These are phyloP conservation scores for Corylus heterophylla DNA, from an alignment of 306 rosid genomes.

Conservation along the genomic window DNA sequence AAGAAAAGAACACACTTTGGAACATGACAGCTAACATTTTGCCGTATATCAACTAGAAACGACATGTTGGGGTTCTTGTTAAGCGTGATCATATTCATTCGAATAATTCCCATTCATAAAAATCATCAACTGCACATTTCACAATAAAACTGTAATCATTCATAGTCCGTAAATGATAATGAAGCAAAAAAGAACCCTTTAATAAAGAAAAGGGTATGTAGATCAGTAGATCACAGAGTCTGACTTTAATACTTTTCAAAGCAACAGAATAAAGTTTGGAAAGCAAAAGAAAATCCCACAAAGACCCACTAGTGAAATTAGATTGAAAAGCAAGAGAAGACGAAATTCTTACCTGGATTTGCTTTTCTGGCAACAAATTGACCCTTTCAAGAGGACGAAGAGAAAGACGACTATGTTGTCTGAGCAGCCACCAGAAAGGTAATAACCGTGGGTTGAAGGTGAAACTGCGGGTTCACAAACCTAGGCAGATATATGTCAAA, in stretches of 20 bases:
- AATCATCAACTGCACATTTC: not conserved
- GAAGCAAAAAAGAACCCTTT: not conserved
- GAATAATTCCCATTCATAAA: not conserved
- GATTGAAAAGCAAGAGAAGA: not conserved
- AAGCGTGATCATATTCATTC: not conserved
- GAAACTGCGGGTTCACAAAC: too few relatives aligned
- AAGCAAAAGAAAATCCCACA: not conserved
- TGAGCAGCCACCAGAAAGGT: not conserved
- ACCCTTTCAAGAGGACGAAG: slow-evolving; percentile 1
- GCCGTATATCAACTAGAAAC: not conserved
- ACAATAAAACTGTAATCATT: not conserved
- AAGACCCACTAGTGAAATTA: not conserved
- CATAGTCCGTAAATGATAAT: not conserved
- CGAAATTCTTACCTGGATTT: not conserved
- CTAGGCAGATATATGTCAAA: too few relatives aligned
- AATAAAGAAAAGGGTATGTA: not conserved
- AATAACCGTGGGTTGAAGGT: not conserved
- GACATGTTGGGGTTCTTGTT: not conserved
- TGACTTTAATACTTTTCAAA: not conserved
- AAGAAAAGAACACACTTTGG: not conserved
- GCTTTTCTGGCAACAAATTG: not conserved
- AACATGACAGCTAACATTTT: not conserved
- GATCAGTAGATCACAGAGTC: not conserved
- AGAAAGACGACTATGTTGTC: not conserved
- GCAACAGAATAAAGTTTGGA: not conserved